Conservation (phyloP, 2,329 filamentous ascomycete genomes). For the Dactylellina parvicollis region DNA sequence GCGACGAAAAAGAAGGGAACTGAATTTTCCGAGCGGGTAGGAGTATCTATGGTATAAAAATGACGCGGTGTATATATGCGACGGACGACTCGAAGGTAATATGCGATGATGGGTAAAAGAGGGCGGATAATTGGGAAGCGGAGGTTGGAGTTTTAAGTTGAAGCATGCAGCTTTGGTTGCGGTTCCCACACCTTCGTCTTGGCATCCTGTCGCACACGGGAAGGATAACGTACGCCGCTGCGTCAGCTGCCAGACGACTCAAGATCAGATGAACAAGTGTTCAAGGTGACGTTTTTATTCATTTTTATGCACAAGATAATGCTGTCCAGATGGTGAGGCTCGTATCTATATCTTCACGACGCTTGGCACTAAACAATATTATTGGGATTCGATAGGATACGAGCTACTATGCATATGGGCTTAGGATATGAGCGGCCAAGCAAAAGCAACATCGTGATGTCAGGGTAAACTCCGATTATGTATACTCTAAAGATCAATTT, state of each 20-base stretch:
- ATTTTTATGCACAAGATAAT: too few relatives aligned
- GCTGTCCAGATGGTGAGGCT: not conserved
- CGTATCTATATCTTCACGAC: too few relatives aligned
- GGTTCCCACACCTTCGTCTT: not conserved
- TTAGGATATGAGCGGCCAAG: too few relatives aligned
- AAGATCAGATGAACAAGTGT: constrained; percentile 20
- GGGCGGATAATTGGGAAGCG: not conserved
- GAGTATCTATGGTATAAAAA: not conserved
- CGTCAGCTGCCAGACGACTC: constrained; percentile 34
- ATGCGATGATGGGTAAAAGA: not conserved
- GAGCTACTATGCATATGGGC: too few relatives aligned
- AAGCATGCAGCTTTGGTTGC: too few relatives aligned
- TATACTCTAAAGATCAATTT: too few relatives aligned
- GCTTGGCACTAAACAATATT: too few relatives aligned
- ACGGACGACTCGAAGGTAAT: too few relatives aligned
- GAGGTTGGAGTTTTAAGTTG: constrained; percentile 10
- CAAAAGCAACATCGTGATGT: too few relatives aligned
- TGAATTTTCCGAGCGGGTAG: not conserved
- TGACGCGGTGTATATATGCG: not conserved
- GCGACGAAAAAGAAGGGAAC: not conserved
- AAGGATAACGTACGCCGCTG: constrained; percentile 35
- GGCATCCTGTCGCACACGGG: constrained; percentile 13
- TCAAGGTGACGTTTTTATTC: not conserved
- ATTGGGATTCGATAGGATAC: too few relatives aligned
- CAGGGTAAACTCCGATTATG: too few relatives aligned